These are phyloP conservation scores for Heracleum sosnowskyi DNA, from an alignment of 129 eudicot genomes.

Conservation along the genomic window DNA sequence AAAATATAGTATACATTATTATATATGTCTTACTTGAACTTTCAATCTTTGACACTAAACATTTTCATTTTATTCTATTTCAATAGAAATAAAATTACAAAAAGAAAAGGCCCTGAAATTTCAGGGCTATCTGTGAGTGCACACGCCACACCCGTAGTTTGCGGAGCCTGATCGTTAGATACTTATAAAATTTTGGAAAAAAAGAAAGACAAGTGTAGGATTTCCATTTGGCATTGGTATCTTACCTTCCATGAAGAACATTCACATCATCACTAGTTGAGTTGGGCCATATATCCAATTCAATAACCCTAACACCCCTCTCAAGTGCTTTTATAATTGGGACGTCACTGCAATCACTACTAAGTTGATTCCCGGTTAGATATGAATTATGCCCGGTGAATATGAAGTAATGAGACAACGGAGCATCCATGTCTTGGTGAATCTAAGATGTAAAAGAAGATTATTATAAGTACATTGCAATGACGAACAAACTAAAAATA, in stretches of 20 bases:
- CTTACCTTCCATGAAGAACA: conserved; percentile 90
- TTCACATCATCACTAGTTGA: conserved; percentile 55
- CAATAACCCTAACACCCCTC: conserved; percentile 81
- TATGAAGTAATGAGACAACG: conserved; percentile 79
- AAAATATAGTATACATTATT: background rate
- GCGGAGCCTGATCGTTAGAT: background rate
- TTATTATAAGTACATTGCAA: conserved; percentile 1
- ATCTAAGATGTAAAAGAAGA: conserved; percentile 33
- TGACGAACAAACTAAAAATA: background rate
- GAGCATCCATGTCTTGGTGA: conserved; percentile 85
- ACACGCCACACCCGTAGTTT: background rate
- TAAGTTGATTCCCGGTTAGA: conserved; percentile 86
- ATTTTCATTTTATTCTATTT: background rate
- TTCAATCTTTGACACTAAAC: background rate
- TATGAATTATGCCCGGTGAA: conserved; percentile 93
- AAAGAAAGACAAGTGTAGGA: background rate
- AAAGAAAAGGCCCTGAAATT: background rate
- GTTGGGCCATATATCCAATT: conserved; percentile 95
- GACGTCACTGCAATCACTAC: conserved; percentile 85
- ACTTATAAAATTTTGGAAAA: too few species aligned
- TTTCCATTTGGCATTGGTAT: conserved; percentile 5
- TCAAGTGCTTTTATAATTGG: conserved; percentile 76
- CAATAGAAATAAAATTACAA: background rate
- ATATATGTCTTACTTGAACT: background rate
- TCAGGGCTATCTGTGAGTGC: background rate